Conservation (phyloP, 768 basidiomycete genomes). For the Cyathus striatus region DNA sequence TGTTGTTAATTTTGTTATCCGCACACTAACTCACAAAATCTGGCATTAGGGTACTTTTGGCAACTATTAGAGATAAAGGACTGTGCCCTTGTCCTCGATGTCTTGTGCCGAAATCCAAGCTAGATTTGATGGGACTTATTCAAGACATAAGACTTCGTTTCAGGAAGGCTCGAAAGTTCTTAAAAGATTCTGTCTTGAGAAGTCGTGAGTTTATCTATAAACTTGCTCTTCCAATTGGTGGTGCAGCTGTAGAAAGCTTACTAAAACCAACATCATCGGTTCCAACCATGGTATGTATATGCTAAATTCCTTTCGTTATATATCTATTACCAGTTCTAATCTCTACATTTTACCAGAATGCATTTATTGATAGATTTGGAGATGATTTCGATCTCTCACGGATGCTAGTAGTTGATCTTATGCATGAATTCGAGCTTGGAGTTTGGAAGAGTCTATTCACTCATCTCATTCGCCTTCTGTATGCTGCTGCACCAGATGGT, state of each 20-base stretch:
- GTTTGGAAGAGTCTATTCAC: slow-evolving; percentile 31
- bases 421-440: slow-evolving; percentile 36
- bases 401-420: slow-evolving; percentile 27
- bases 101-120: slow-evolving; percentile 14
- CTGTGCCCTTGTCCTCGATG: slow-evolving; percentile 31
- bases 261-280: slow-evolving; percentile 11
- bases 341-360: neutral
- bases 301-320: neutral
- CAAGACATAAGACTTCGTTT: slow-evolving; percentile 9
- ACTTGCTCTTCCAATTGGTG: slow-evolving; percentile 2
- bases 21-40: no score
- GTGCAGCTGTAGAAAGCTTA: slow-evolving; percentile 8
- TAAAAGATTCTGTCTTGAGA: neutral
- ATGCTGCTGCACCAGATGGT: slow-evolving; percentile 13
- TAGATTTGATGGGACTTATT: slow-evolving; percentile 21
- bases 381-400: slow-evolving; percentile 15
- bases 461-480: slow-evolving; percentile 29
- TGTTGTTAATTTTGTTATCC: slow-evolving; percentile 3
- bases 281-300: slow-evolving; percentile 13
- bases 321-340: neutral
- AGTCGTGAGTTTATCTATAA: slow-evolving; percentile 8
- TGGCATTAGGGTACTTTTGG: slow-evolving; percentile 17
- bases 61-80: slow-evolving; percentile 26
- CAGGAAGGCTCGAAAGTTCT: slow-evolving; percentile 6
- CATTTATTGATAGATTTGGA: slow-evolving; percentile 11